Conservation (phyloP, 768 basidiomycete genomes). For the Pleurotus ostreatus region DNA sequence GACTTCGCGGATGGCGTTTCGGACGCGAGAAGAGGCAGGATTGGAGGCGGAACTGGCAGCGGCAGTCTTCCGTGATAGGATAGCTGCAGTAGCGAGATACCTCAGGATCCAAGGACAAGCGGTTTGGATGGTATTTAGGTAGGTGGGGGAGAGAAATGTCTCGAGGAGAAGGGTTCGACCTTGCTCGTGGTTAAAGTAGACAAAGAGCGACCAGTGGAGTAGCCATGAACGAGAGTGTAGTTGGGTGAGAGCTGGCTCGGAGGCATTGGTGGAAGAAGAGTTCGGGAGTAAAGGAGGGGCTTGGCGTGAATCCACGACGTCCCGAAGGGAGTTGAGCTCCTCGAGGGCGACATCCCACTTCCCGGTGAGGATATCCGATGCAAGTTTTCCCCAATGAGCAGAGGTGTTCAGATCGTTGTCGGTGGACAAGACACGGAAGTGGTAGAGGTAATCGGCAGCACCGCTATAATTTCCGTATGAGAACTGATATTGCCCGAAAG, state of each 20-base stretch:
- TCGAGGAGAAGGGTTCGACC: conserved; percentile 91
- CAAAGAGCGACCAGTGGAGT: conserved; percentile 96
- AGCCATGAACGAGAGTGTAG: conserved; percentile 96
- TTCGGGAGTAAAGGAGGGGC: conserved; percentile 44
- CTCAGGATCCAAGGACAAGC: conserved; percentile 92
- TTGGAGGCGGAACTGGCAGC: conserved; percentile 39
- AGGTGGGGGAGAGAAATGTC: conserved; percentile 92
- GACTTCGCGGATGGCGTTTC: conserved; percentile 86
- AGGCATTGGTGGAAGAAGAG: conserved; percentile 26
- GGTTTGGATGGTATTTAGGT: conserved; percentile 98
- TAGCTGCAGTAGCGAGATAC: conserved; percentile 89
- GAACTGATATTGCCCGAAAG: conserved; percentile 98
- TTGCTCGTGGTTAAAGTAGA: conserved; percentile 95
- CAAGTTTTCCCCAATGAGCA: conserved; percentile 98
- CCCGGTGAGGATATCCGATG: conserved; percentile 92
- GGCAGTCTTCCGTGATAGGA: conserved; percentile 81
- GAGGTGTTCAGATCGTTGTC: conserved; percentile 91
- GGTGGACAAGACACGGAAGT: conserved; percentile 96
- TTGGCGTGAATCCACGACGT: conserved; percentile 80
- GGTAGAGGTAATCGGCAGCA: conserved; percentile 96
- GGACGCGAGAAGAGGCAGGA: conserved; percentile 62
- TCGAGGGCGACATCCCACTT: conserved; percentile 94
- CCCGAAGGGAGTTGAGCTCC: conserved; percentile 93
- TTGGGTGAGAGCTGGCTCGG: conserved; percentile 70
- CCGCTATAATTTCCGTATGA: conserved; percentile 97